Evolutionary conservation across 106 monocot species (phyloP).

Genomic region (Amphibolis antarctica): DNA sequence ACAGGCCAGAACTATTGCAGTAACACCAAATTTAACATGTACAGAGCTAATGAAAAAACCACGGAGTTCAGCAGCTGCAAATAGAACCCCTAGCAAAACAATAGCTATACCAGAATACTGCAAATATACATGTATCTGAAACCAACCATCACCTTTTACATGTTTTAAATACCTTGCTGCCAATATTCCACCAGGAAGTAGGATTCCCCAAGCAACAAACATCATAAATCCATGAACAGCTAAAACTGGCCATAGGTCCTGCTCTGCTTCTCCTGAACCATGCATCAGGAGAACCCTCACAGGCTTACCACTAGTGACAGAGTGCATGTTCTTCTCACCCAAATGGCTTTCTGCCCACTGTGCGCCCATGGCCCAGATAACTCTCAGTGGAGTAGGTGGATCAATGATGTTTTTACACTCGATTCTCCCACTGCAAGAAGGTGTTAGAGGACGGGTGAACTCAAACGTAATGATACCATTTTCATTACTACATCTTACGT

Average conservation of each 20-base stretch:
- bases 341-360: conserved; percentile 60
- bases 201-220: conserved; percentile 88
- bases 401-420: conserved; percentile 92
- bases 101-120: conserved; percentile 85
- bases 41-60: conserved; percentile 61
- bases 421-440: conserved; percentile 58
- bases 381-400: conserved; percentile 59
- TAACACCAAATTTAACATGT: conserved; percentile 81
- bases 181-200: conserved; percentile 85
- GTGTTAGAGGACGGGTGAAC: conserved; percentile 64
- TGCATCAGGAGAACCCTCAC: conserved; percentile 52
- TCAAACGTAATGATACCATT: conserved; percentile 88
- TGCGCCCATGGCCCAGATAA: conserved; percentile 92
- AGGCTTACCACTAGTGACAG: conserved; percentile 49
- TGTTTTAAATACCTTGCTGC: conserved; percentile 84
- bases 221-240: conserved; percentile 98
- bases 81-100: conserved; percentile 61
- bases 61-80: conserved; percentile 79
- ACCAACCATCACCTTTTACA: conserved; percentile 84
- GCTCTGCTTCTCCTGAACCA: conserved; percentile 71
- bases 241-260: conserved; percentile 69
- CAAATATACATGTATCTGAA: conserved; percentile 64
- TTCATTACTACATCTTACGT: conserved; percentile 52
- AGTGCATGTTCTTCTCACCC: conserved; percentile 84
- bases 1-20: conserved; percentile 50